These are phyloP conservation scores for Pleurotus citrinopileatus DNA, from an alignment of 768 basidiomycete species.

Conservation along the genomic window DNA sequence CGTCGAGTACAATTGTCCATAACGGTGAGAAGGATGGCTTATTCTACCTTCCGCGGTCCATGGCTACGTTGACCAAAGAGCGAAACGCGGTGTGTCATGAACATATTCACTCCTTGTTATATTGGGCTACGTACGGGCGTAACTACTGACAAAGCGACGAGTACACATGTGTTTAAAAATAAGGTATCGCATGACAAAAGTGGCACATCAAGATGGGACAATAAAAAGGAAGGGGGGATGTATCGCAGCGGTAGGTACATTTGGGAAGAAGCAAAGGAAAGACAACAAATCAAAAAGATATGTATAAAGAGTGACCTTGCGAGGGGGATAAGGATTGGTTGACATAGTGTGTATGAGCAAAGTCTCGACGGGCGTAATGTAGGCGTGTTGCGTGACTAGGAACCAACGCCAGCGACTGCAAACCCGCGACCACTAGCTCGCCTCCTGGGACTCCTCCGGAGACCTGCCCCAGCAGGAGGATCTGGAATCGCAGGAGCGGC, in stretches of 20 bases:
- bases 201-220: not conserved
- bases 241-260: conserved; percentile 5
- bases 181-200: conserved; percentile 3
- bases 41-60: too few species aligned
- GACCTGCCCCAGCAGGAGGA: not conserved
- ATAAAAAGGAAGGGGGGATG: not conserved
- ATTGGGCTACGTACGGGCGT: too few species aligned
- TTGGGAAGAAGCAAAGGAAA: not conserved
- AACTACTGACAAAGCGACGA: not conserved
- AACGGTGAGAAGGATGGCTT: too few species aligned
- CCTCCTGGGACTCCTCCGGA: conserved; percentile 1
- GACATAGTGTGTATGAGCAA: not conserved
- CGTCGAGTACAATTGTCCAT: too few species aligned
- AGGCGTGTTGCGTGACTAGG: not conserved
- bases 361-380: not conserved
- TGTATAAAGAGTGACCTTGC: not conserved
- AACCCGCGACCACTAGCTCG: not conserved
- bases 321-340: not conserved
- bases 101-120: too few species aligned
- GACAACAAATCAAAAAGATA: not conserved
- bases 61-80: too few species aligned
- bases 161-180: not conserved
- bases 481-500: not conserved
- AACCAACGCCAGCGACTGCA: not conserved
- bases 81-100: too few species aligned